phyloP scores from a whole-genome alignment of 2,329 filamentous ascomycete genomes.

The Aaosphaeria pasadenensis region DNA sequence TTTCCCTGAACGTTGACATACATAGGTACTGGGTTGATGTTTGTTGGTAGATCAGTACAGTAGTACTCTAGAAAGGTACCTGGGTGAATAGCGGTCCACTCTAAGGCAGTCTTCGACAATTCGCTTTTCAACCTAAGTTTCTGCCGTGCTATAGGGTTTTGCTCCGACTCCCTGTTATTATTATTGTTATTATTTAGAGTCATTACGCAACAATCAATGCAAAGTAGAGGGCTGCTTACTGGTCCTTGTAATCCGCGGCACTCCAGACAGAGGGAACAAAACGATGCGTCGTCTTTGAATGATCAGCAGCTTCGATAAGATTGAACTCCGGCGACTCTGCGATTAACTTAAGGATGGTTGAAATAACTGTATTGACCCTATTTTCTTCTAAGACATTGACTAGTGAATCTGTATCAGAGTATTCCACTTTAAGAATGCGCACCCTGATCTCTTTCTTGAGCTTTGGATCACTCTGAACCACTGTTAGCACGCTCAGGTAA shows the following conservation, averaged over 20 bases:
- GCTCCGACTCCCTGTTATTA: too few species aligned
- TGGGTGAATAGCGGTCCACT: constrained; percentile 19
- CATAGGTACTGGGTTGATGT: constrained; percentile 2
- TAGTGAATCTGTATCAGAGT: constrained; percentile 24
- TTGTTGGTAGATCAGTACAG: constrained; percentile 11
- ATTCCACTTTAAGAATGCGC: constrained; percentile 27
- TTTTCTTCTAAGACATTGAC: constrained; percentile 31
- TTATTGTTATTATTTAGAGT: too few species aligned
- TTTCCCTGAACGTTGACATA: constrained; percentile 9
- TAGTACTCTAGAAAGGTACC: constrained; percentile 27
- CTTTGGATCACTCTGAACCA: constrained; percentile 5
- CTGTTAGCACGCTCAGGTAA: neutral
- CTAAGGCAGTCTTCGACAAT: constrained; percentile 14
- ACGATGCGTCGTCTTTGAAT: constrained; percentile 36
- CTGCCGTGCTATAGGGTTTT: too few species aligned
- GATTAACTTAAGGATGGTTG: constrained; percentile 16
- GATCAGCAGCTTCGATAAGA: constrained; percentile 45
- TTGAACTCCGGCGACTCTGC: constrained; percentile 38
- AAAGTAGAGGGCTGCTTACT: constrained; percentile 8
- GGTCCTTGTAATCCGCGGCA: constrained; percentile 3
- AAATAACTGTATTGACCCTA: constrained; percentile 46
- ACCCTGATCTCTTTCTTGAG: constrained; percentile 8
- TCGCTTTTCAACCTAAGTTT: too few species aligned
- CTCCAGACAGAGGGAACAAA: constrained; percentile 46
- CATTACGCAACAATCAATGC: neutral